Conservation (phyloP, 495 filamentous ascomycete genomes). For the Trichoderma virens region DNA sequence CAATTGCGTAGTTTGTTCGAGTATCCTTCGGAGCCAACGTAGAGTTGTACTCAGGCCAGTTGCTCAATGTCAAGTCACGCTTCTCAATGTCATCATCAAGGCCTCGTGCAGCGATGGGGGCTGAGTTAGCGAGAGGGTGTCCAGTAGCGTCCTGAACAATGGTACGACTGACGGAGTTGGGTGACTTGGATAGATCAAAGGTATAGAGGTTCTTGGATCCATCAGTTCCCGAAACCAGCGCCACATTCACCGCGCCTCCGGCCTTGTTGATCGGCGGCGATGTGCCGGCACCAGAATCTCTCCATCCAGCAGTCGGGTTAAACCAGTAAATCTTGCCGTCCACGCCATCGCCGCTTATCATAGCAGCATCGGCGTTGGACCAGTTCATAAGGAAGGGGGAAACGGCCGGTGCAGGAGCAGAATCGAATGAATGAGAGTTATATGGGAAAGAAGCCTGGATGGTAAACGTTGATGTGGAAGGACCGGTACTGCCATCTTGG, state of each 20-base stretch:
- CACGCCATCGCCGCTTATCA: slow-evolving; percentile 64
- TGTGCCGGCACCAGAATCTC: slow-evolving; percentile 52
- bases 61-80: slow-evolving; percentile 38
- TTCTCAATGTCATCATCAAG: slow-evolving; percentile 17
- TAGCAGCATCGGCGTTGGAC: slow-evolving; percentile 60
- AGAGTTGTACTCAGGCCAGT: slow-evolving; percentile 73
- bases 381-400: slow-evolving; percentile 70
- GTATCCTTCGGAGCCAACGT: slow-evolving; percentile 57
- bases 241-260: slow-evolving; percentile 42
- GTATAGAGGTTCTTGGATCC: slow-evolving; percentile 76
- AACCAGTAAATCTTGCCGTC: slow-evolving; percentile 67
- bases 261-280: slow-evolving; percentile 48
- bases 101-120: slow-evolving; percentile 22
- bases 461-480: slow-evolving; percentile 69
- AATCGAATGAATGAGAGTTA: slow-evolving; percentile 38
- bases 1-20: slow-evolving; percentile 39
- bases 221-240: slow-evolving; percentile 61
- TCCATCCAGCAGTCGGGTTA: slow-evolving; percentile 47
- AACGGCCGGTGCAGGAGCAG: slow-evolving; percentile 51
- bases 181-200: slow-evolving; percentile 68
- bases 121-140: slow-evolving; percentile 35
- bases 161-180: slow-evolving; percentile 67
- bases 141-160: slow-evolving; percentile 43
- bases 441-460: slow-evolving; percentile 57
- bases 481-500: slow-evolving; percentile 42